These are phyloP conservation scores for Ogataea chonburiensis DNA, from an alignment of 805 yeast genomes.

Conservation along the genomic window DNA sequence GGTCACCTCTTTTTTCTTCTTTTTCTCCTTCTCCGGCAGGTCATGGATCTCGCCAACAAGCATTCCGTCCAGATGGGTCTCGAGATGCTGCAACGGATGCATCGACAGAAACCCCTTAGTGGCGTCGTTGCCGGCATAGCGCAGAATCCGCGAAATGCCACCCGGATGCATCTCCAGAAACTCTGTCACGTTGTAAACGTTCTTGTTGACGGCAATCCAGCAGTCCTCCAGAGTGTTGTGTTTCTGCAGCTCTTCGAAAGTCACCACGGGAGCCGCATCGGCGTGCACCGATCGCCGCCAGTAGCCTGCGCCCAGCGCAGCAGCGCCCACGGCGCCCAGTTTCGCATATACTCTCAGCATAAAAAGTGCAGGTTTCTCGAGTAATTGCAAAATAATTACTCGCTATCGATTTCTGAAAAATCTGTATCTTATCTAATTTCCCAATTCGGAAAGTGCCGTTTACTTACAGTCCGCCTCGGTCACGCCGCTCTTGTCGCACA, in stretches of 20 bases:
- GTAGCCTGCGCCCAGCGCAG: constrained; percentile 1
- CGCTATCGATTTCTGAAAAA: constrained; percentile 8
- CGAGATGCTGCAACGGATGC: constrained; percentile 30
- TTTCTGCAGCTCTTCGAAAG: constrained; percentile 35
- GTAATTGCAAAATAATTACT: not conserved
- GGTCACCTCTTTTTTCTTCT: constrained; percentile 31
- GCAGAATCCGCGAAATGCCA: constrained; percentile 41
- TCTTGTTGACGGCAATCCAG: constrained; percentile 81
- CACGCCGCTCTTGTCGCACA: constrained; percentile 53
- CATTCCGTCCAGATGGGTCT: constrained; percentile 26
- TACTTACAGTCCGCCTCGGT: constrained; percentile 36
- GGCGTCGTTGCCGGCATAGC: constrained; percentile 52
- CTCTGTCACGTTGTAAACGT: constrained; percentile 70
- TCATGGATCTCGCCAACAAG: constrained; percentile 38
- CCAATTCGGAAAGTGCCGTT: constrained; percentile 13
- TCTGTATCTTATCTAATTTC: constrained; percentile 14
- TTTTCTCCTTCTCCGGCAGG: constrained; percentile 25
- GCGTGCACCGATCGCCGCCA: not conserved
- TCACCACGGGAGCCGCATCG: constrained; percentile 7
- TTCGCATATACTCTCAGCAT: constrained; percentile 1
- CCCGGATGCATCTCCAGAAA: constrained; percentile 46
- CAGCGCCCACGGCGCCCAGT: not conserved
- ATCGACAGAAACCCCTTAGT: constrained; percentile 32
- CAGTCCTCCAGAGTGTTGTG: constrained; percentile 62
- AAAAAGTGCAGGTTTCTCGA: no score